Evolutionary conservation across 768 basidiomycete species (phyloP), one percentile per base, ranked within the genome.

Genomic region (Suillus clintonianus): DNA sequence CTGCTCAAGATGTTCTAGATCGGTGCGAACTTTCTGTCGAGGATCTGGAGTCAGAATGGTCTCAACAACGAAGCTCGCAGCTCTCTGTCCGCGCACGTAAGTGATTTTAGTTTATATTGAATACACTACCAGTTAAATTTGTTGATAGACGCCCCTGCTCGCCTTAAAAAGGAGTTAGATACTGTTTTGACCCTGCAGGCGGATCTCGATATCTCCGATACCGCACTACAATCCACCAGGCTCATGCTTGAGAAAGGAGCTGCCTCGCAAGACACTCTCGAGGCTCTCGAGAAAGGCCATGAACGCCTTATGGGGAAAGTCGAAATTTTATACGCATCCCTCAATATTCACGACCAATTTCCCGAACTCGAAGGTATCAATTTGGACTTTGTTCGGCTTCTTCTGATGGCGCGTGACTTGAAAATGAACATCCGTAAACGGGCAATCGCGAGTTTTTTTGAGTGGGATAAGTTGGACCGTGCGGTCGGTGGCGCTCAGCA

Each of bases 361-460:
- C 80, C 78, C 0, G 77, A 76, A 27, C 75, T 82, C 4, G 32
- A 66, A n/a, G 68, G 68, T 5, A 43, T 78, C 8, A 63, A 71
- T 15, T 53, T 74, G 4, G 68, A 75, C 5, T 78, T 78, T 61
- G 69, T 79, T 2, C 63, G 63, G 3, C 71, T 66, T 0, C 73
- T 82, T 0, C 60, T 81, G 1, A 68, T 79, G 61, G 76, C 74
- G 4, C 68, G 72, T 0, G 78, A 81, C 63, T 68, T 80, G 32
- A 82, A 81, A 62, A 77, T 79, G 24, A 79, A 76, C 59, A 77
- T 81, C 6, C 63, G 74, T 10, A 77, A 76, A 60, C 64, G 69
- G 14, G 76, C 74, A 1, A 71, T 79, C 13, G 70, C 72, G 0
- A 72, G 71, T 19, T 79, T 81, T 50, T 77, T 77, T 34, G 77